phyloP scores from a whole-genome alignment of 176 grass and related monocot species.

The Eragrostis curvula region DNA sequence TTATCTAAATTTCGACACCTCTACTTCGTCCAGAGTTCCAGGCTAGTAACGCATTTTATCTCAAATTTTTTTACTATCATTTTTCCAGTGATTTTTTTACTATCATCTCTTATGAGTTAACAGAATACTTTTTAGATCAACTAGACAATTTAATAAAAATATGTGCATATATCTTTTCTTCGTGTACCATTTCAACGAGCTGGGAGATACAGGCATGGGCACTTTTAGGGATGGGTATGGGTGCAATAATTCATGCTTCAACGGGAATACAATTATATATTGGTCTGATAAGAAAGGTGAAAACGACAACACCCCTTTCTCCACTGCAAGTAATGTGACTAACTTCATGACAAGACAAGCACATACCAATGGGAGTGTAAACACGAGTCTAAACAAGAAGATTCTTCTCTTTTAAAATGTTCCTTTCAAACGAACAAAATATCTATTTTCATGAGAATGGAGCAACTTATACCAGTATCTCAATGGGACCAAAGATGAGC shows the following conservation, averaged over 20 bases:
- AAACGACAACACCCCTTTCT: not conserved
- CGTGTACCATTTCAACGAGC: not conserved
- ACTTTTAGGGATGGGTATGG: not conserved
- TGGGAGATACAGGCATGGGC: not conserved
- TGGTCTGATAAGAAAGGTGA: not conserved
- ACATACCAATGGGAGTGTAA: not conserved
- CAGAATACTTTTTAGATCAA: not conserved
- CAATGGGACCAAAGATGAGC: constrained; percentile 46
- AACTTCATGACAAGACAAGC: not conserved
- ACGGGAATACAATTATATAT: not conserved
- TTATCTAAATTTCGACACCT: not conserved
- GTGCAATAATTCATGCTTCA: not conserved
- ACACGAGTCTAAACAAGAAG: not conserved
- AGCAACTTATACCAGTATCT: constrained; percentile 50
- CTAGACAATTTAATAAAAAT: not conserved
- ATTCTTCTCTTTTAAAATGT: not conserved
- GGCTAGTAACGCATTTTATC: too few species aligned
- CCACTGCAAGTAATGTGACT: not conserved
- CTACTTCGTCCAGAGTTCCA: not conserved
- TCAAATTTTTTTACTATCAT: not conserved
- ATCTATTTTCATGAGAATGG: not conserved
- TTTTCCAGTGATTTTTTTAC: not conserved
- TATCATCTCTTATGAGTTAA: not conserved
- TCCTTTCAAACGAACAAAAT: not conserved
- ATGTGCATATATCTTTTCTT: not conserved